phyloP scores from a whole-genome alignment of 192 early-diverging fungal species.

The Gaertneriomyces sp. region DNA sequence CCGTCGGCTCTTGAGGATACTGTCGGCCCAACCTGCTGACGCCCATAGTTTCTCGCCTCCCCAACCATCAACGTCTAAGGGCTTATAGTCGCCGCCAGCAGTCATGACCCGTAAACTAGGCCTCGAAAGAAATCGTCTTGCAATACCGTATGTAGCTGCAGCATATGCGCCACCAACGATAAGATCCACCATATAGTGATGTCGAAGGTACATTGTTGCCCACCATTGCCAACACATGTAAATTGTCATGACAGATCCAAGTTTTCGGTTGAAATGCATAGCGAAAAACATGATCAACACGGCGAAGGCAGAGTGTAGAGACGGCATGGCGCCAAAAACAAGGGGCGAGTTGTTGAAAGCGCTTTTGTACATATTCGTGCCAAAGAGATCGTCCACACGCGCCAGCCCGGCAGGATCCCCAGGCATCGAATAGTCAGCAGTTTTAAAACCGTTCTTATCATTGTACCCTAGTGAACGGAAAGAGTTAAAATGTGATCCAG shows the following conservation, averaged over 20 bases:
- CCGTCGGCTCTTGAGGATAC: no score
- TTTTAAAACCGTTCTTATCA: conserved; percentile 52
- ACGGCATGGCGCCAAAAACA: conserved; percentile 75
- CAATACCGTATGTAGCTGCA: conserved; percentile 40
- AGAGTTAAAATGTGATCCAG: background rate
- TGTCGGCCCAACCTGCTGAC: no score
- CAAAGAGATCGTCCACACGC: conserved; percentile 65
- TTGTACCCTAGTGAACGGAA: conserved; percentile 54
- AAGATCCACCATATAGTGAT: conserved; percentile 72
- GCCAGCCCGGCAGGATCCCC: conserved; percentile 66
- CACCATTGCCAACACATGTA: conserved; percentile 77
- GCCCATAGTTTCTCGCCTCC: no score
- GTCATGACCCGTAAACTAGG: no score
- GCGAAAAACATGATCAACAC: conserved; percentile 59
- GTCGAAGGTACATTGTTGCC: conserved; percentile 73
- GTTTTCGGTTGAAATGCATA: conserved; percentile 22
- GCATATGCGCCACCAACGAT: conserved; percentile 66
- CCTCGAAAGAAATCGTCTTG: conserved; percentile 13
- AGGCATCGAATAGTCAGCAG: conserved; percentile 60
- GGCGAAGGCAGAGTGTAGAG: conserved; percentile 69
- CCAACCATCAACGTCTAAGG: no score
- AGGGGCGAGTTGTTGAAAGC: conserved; percentile 66
- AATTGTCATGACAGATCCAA: conserved; percentile 30
- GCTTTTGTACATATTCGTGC: conserved; percentile 55
- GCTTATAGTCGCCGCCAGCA: no score